A percentile compares a stretch with the other conserved stretches of the same genome.
Conservation (phyloP, 805 yeast genomes). For the Wickerhamomyces chaumierensis region DNA sequence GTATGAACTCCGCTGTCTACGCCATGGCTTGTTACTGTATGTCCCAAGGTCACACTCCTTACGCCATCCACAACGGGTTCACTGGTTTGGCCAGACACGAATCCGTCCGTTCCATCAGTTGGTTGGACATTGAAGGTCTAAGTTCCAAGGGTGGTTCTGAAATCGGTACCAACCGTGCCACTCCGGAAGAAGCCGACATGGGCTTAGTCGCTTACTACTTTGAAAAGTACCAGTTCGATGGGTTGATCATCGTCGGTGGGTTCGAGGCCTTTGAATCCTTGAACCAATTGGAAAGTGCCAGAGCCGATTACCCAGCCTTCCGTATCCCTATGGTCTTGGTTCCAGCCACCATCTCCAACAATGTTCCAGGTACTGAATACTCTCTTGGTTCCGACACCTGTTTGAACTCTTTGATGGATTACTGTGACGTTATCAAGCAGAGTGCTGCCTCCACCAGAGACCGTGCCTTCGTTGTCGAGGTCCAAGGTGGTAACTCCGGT, state of each 20-base stretch:
- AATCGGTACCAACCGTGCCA: constrained; percentile 86
- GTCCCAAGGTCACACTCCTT: constrained; percentile 83
- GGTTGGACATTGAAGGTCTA: constrained; percentile 89
- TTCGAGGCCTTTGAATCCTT: constrained; percentile 91
- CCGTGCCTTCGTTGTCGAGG: constrained; percentile 92
- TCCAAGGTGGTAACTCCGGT: constrained; percentile 96
- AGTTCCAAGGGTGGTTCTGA: constrained; percentile 88
- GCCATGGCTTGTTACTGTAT: constrained; percentile 86
- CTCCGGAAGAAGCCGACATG: constrained; percentile 61
- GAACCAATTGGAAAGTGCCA: constrained; percentile 68
- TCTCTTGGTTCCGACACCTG: constrained; percentile 95
- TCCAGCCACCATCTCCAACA: constrained; percentile 94
- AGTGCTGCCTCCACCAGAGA: constrained; percentile 91
- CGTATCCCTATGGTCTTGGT: constrained; percentile 88
- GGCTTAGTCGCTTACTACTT: constrained; percentile 90
- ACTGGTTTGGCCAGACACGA: constrained; percentile 86
- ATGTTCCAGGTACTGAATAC: constrained; percentile 98
- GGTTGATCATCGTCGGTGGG: constrained; percentile 87
- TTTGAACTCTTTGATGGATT: constrained; percentile 77
- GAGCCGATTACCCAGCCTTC: constrained; percentile 76
- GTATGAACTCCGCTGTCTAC: constrained; percentile 83
- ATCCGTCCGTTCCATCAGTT: constrained; percentile 57
- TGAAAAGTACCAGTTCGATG: constrained; percentile 82
- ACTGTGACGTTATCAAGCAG: constrained; percentile 93
- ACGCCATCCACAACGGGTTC: constrained; percentile 89